A percentile compares a stretch with the other conserved stretches of the same genome.
Evolutionary conservation across 1,284 basidiomycete species (phyloP).

Genomic region (Fistulinella staudtii): DNA sequence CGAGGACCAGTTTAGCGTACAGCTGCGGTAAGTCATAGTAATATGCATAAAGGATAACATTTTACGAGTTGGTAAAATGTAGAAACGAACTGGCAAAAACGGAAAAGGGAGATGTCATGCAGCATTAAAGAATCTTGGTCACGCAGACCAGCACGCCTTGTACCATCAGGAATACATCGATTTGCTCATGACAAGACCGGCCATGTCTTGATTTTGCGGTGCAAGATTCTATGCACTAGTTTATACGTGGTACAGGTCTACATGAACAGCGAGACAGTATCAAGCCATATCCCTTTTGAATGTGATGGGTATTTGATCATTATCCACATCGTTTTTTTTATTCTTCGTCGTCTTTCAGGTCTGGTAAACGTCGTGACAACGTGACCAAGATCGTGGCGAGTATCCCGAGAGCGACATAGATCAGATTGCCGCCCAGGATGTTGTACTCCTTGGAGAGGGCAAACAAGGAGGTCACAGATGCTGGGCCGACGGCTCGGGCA

Average conservation of each 20-base stretch:
- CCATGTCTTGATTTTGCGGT: too few species aligned
- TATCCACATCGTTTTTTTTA: too few species aligned
- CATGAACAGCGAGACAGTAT: too few species aligned
- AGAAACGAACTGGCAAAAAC: conserved; percentile 69
- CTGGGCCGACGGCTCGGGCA: conserved; percentile 48
- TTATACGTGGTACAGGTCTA: too few species aligned
- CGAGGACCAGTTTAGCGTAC: conserved; percentile 95
- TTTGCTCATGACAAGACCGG: background rate
- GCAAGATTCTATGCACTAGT: too few species aligned
- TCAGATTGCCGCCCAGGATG: conserved; percentile 33
- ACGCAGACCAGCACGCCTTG: background rate
- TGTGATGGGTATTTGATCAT: background rate
- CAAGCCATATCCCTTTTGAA: too few species aligned
- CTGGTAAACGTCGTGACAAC: conserved; percentile 21
- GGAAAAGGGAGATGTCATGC: conserved; percentile 54
- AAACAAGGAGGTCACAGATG: conserved; percentile 35
- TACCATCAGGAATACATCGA: conserved; percentile 9
- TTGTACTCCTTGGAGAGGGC: conserved; percentile 35
- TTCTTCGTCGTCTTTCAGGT: conserved; percentile 8
- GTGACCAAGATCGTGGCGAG: conserved; percentile 19
- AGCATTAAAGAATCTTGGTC: conserved; percentile 37
- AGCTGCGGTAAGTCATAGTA: conserved; percentile 68
- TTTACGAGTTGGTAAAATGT: background rate
- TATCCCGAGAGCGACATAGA: conserved; percentile 31
- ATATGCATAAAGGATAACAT: too few species aligned